Evolutionary conservation across 352 stramenopile genomes (phyloP).

Genomic region (Pythium biforme): DNA sequence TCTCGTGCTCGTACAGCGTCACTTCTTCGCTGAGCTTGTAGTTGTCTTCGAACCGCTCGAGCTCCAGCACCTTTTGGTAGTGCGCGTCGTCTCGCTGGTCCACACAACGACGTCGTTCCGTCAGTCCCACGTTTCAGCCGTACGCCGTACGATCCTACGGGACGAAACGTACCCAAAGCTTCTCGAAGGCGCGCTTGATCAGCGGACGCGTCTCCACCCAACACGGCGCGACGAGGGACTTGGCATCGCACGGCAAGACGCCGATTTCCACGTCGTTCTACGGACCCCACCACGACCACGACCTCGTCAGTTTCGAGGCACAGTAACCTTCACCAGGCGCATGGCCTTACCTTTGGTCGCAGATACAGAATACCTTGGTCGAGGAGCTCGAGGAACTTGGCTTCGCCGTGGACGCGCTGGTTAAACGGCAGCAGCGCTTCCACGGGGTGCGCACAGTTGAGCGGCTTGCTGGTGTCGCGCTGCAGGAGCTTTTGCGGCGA

Average conservation of each 20-base stretch:
- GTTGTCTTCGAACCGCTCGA: conserved; percentile 65
- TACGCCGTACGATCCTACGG: too few relatives aligned
- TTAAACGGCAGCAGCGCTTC: conserved; percentile 66
- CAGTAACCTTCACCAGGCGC: too few relatives aligned
- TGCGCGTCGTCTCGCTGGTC: conserved; percentile 55
- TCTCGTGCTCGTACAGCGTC: conserved; percentile 55
- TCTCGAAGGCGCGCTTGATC: conserved; percentile 61
- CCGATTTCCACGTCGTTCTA: conserved; percentile 69
- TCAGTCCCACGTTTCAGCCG: not conserved
- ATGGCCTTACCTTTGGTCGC: conserved; percentile 73
- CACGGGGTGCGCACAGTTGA: conserved; percentile 51
- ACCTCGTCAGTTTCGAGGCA: too few relatives aligned
- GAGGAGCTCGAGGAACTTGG: conserved; percentile 66
- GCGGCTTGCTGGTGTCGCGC: conserved; percentile 34
- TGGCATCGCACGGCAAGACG: conserved; percentile 56
- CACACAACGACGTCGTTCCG: not conserved
- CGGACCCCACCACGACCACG: not conserved
- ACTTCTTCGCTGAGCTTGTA: conserved; percentile 57
- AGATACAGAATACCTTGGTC: conserved; percentile 53
- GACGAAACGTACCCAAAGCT: conserved; percentile 44
- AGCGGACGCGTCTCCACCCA: conserved; percentile 62
- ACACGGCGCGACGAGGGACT: conserved; percentile 53
- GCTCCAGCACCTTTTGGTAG: conserved; percentile 52
- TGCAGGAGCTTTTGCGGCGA: conserved; percentile 49
- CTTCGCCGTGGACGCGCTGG: conserved; percentile 47